Base-by-base conservation (phyloP, 192 early-diverging fungal genomes). In the Umbelopsis ramanniana region DNA sequence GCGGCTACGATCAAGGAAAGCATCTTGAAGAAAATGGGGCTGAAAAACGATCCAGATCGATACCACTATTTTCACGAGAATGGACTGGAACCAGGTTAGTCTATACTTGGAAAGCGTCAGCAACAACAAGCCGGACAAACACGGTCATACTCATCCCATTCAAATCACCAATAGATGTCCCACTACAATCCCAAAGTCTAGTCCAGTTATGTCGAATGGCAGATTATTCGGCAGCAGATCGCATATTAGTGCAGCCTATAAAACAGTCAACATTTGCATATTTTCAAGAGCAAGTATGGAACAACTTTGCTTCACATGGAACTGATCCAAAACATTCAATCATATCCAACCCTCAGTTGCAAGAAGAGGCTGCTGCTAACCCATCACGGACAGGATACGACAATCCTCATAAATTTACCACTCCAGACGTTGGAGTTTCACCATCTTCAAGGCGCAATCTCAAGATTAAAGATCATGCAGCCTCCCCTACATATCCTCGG, bases 31-130 rank as follows among this genome's bases (percentile, higher is more conserved):
- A 45, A 68, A 33, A 68, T 80, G 71, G 45, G 69, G 46, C 60
- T 72, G 38, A 23, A 57, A 29, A 68, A 68, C 19, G 63, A 80
- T 52, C 66, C 53, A 47, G 72, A 80, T 68, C 29, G 66, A 19
- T 80, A 80, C 47, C 38, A 23, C 7, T 80, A 76, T 57, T 74
- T 74, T 45, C 74, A 80, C 70, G 74, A 76, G 55, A 76, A 76
- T 68, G 79, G 79, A 33, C 50, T 35, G 26, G 38, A 80, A 57
- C 79, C 79, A 71, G 72, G 79, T 75, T 67, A 71, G 35, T 54
- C 23, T 53, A 29, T 26, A 26, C 52, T 67, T 4, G 22, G 53
- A 24, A 24, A 52, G 33, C 21, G 29, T 26, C 24, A 67, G 21
- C 14, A 46, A 22, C 40, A 10, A 46, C 46, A 23, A 29, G 29